Conservation (phyloP, 2,329 filamentous ascomycete species). For the Trichothecium roseum region DNA sequence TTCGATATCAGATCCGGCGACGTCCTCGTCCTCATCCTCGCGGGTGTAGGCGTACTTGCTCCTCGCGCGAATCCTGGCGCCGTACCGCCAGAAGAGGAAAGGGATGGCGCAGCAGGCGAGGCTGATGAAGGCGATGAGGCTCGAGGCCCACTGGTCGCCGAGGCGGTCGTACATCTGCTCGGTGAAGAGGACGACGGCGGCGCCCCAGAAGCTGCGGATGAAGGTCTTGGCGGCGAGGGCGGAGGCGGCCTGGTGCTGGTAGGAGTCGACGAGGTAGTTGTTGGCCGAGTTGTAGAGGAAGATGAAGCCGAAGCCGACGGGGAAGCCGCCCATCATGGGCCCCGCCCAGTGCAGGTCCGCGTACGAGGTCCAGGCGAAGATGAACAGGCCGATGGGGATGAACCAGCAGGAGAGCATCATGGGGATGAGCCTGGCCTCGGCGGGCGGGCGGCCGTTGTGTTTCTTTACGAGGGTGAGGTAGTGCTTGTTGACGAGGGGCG, state of each 20-base stretch:
- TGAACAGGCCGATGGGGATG: slow-evolving; percentile 49
- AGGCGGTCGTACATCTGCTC: slow-evolving; percentile 68
- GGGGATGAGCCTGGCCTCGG: slow-evolving; percentile 68
- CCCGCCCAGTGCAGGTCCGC: slow-evolving; percentile 56
- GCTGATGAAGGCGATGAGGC: slow-evolving; percentile 61
- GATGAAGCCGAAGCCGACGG: slow-evolving; percentile 72
- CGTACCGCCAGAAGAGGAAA: slow-evolving; percentile 71
- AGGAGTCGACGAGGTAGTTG: slow-evolving; percentile 59
- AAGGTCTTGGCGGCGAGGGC: slow-evolving; percentile 76
- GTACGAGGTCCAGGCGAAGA: slow-evolving; percentile 56
- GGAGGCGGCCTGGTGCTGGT: slow-evolving; percentile 65
- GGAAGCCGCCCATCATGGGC: slow-evolving; percentile 59
- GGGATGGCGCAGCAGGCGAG: slow-evolving; percentile 75
- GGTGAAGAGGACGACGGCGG: slow-evolving; percentile 67
- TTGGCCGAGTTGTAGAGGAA: slow-evolving; percentile 74
- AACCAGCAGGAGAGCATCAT: slow-evolving; percentile 74
- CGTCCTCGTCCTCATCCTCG: slow-evolving; percentile 33
- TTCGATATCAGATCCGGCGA: slow-evolving; percentile 19
- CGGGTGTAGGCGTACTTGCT: slow-evolving; percentile 67
- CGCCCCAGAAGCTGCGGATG: slow-evolving; percentile 72
- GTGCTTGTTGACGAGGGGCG: slow-evolving; percentile 70
- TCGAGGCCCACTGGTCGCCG: slow-evolving; percentile 66
- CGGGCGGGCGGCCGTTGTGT: slow-evolving; percentile 62
- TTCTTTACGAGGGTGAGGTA: slow-evolving; percentile 56
- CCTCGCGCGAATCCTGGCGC: slow-evolving; percentile 56